Evolutionary conservation across 495 filamentous ascomycete species (phyloP).

Genomic region (Poronia punctata): DNA sequence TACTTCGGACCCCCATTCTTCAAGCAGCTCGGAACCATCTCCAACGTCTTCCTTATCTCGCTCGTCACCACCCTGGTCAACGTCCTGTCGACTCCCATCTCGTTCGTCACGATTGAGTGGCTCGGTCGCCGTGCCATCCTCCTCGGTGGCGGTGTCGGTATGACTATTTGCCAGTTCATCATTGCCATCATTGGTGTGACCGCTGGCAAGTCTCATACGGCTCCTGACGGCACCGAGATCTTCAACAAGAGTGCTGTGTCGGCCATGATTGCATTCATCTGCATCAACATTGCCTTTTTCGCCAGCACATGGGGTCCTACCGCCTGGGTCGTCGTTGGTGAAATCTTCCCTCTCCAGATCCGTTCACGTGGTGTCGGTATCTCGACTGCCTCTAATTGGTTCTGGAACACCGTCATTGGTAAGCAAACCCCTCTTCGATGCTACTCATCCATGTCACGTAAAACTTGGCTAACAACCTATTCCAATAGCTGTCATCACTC

Average conservation of each 20-base stretch:
- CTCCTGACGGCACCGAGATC: too few relatives aligned
- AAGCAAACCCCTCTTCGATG: neutral
- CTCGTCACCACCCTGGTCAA: conserved; percentile 70
- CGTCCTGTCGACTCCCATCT: conserved; percentile 64
- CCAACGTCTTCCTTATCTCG: conserved; percentile 60
- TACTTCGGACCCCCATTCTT: conserved; percentile 68
- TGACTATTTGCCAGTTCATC: conserved; percentile 62
- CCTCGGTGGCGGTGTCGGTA: conserved; percentile 62
- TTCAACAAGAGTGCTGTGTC: conserved; percentile 36
- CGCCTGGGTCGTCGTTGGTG: conserved; percentile 70
- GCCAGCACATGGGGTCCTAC: conserved; percentile 65
- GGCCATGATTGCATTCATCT: conserved; percentile 58
- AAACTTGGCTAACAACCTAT: conserved; percentile 44
- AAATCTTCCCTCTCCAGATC: conserved; percentile 71
- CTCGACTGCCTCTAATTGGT: conserved; percentile 72
- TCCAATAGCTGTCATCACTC: conserved; percentile 50
- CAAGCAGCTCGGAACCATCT: conserved; percentile 50
- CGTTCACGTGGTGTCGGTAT: conserved; percentile 67
- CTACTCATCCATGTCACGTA: neutral
- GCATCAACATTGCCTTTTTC: conserved; percentile 71
- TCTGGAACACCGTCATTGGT: conserved; percentile 55
- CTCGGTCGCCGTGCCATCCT: conserved; percentile 64
- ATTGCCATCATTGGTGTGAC: conserved; percentile 57
- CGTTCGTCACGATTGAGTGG: conserved; percentile 56
- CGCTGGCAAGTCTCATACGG: conserved; percentile 31